Percentiles rank a stretch among this genome's conserved stretches.
Evolutionary conservation across 148 eudicot genomes (phyloP).

Genomic region (Rhododendron griersonianum): DNA sequence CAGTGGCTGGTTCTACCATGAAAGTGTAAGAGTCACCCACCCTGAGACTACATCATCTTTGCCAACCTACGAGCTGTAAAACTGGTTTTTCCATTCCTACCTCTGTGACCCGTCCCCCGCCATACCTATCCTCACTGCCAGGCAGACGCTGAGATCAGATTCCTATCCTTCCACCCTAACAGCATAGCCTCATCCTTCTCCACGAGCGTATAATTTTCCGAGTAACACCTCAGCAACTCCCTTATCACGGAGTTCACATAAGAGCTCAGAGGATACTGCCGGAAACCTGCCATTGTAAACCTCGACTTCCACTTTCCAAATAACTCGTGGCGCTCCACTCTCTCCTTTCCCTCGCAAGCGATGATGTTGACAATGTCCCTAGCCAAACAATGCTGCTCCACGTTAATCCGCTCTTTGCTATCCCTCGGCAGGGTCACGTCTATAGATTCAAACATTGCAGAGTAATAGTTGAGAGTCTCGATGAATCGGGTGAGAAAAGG

Average conservation of each 20-base stretch:
- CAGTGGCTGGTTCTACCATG: neutral
- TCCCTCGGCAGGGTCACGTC: conserved; percentile 64
- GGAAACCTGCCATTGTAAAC: conserved; percentile 87
- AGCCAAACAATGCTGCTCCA: conserved; percentile 88
- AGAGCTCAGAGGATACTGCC: conserved; percentile 60
- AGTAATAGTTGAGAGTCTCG: conserved; percentile 68
- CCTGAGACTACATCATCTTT: neutral
- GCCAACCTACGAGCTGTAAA: neutral
- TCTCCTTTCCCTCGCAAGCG: conserved; percentile 83
- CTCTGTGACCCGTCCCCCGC: neutral
- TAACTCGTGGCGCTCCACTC: conserved; percentile 90
- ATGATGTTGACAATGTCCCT: conserved; percentile 81
- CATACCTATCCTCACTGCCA: conserved; percentile 44
- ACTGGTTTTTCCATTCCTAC: conserved; percentile 1
- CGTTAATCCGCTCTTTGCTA: conserved; percentile 60
- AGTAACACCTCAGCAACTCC: conserved; percentile 56
- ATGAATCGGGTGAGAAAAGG: conserved; percentile 67
- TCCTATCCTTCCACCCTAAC: conserved; percentile 84
- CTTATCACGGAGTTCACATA: conserved; percentile 75
- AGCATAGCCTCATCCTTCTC: conserved; percentile 89
- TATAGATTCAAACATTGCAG: conserved; percentile 90
- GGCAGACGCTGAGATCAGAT: conserved; percentile 82
- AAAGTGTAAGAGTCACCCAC: neutral
- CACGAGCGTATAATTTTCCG: conserved; percentile 64
- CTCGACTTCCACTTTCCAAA: conserved; percentile 89